Evolutionary conservation across 129 eudicot genomes (phyloP), one percentile per base, ranked within the genome.

Genomic region (Daucus carota): DNA sequence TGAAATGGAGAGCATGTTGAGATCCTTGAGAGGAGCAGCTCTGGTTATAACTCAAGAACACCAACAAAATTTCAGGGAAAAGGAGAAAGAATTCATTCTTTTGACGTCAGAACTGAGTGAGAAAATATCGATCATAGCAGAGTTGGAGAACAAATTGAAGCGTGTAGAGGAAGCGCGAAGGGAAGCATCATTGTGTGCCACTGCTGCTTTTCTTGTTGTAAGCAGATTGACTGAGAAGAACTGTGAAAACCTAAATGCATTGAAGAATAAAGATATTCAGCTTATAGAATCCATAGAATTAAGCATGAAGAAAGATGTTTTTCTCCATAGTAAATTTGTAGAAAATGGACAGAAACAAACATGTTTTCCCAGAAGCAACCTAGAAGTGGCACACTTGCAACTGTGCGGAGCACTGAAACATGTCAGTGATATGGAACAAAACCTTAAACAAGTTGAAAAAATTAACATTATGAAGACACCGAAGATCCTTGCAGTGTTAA

Each of bases 1-100:
- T 80, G 92, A 91, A 74, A 78, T 91, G 94, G 99, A 95, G 74
- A 79, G 80, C 79, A 89, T 87, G 99, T 65, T 95, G 72, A 89
- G 86, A 82, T 88, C 99, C 76, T 78, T 95, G 66, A 89, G 90
- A 86, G 96, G 96, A 50, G 99, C 99, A 46, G 86, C 92, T 76
- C 70, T 95, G 83, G 90, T 77, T 67, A 95, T 95, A 84, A 85
- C 92, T 26, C 97, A 95, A 81, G 86, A 92, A 7, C 96, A 91
- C 80, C 87, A 89, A 76, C 86, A 86, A 48, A 92, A 86, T 74
- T 87, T 92, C 85, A 70, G 70, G 70, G 92, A 89, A 75, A 89
- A 86, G 81, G 97, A 95, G 73, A 78, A 81, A 34, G 85, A 91
- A 63, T 83, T 91, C 71, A 28, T 70, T 50, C 73, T 24, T 73